These are phyloP conservation scores for Cyclaneusma minus DNA, from an alignment of 2,329 filamentous ascomycete species.

Conservation along the genomic window DNA sequence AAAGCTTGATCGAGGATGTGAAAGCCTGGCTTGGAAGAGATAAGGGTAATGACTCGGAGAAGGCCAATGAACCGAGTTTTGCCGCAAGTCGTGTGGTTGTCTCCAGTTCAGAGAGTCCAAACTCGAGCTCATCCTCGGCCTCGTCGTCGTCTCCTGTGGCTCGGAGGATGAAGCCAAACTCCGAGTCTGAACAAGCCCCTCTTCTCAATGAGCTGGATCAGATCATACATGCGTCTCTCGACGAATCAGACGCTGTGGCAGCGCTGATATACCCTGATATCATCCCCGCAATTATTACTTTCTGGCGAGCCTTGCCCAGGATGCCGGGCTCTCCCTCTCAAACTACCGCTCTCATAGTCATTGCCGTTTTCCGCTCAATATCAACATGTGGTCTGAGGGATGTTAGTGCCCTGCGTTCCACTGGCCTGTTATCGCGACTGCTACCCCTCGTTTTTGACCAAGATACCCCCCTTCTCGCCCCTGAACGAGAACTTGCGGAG, in stretches of 20 bases:
- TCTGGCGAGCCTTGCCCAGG: constrained; percentile 47
- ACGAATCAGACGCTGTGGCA: constrained; percentile 14
- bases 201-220: constrained; percentile 1
- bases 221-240: neutral
- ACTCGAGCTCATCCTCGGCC: neutral
- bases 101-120: constrained; percentile 1
- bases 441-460: constrained; percentile 43
- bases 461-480: constrained; percentile 31
- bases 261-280: constrained; percentile 46
- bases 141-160: neutral
- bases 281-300: constrained; percentile 42
- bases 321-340: constrained; percentile 26
- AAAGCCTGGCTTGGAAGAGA: constrained; percentile 8
- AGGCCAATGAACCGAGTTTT: constrained; percentile 1
- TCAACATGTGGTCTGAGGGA: constrained; percentile 57
- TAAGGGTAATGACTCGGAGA: neutral
- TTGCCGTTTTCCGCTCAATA: constrained; percentile 22
- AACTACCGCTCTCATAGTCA: constrained; percentile 44
- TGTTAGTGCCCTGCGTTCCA: constrained; percentile 53
- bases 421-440: constrained; percentile 53
- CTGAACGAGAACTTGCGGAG: constrained; percentile 44
- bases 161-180: neutral
- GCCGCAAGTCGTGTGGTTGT: no score
- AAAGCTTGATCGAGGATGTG: constrained; percentile 20
- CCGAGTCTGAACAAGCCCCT: constrained; percentile 1